Percentiles rank a stretch among this genome's conserved stretches.
Evolutionary conservation across 768 basidiomycete genomes (phyloP).

Genomic region (Boletus eberwhitei): DNA sequence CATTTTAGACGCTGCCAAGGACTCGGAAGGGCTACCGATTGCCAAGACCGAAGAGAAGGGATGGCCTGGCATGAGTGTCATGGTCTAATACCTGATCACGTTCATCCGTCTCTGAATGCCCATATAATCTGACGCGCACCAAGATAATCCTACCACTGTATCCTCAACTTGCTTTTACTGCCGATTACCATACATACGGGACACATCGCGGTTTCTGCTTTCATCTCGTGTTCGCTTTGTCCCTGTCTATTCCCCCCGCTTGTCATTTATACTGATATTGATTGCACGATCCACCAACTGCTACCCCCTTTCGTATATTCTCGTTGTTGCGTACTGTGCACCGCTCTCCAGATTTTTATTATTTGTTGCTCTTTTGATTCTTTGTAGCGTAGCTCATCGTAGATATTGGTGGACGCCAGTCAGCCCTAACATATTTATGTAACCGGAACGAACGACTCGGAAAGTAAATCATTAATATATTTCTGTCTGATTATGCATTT

Average conservation of each 20-base stretch:
- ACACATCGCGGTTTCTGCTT: slow-evolving; percentile 25
- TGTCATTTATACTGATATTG: slow-evolving; percentile 28
- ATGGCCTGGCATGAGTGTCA: slow-evolving; percentile 32
- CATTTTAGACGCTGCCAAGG: slow-evolving; percentile 35
- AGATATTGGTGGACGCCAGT: slow-evolving; percentile 28
- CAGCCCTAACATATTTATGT: slow-evolving; percentile 28
- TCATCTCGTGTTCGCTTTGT: slow-evolving; percentile 4
- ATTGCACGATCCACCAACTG: slow-evolving; percentile 13
- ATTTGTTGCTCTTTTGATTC: background rate
- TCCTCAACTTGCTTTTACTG: slow-evolving; percentile 6
- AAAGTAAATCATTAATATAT: slow-evolving; percentile 16
- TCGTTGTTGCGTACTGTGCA: background rate
- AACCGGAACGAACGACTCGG: slow-evolving; percentile 18
- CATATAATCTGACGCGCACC: slow-evolving; percentile 26
- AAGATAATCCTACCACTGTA: slow-evolving; percentile 21
- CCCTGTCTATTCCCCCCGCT: slow-evolving; percentile 3
- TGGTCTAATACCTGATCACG: slow-evolving; percentile 23
- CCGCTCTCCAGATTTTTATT: background rate
- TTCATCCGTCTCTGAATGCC: slow-evolving; percentile 7
- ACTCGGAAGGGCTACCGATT: slow-evolving; percentile 20
- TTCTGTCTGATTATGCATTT: background rate
- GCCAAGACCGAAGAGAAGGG: slow-evolving; percentile 33
- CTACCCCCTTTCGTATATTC: background rate
- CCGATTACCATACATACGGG: slow-evolving; percentile 25
- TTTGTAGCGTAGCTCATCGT: background rate